Evolutionary conservation across 2,329 filamentous ascomycete species (phyloP).

Genomic region (Ophiostoma populinum): DNA sequence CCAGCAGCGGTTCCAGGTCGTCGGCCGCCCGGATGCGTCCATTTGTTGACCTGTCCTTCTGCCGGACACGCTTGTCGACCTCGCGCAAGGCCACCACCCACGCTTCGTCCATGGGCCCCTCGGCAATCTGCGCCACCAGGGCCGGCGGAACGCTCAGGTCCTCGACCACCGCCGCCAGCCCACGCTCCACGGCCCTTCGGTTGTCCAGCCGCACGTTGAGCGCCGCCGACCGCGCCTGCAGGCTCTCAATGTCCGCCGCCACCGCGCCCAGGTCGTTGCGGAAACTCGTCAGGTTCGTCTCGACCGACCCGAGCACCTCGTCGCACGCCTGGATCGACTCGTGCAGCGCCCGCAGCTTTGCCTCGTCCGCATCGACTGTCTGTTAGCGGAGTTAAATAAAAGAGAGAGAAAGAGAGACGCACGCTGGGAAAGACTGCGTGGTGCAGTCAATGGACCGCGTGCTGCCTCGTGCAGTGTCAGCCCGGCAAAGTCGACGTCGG

Average conservation of each 20-base stretch:
- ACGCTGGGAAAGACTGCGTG: not conserved
- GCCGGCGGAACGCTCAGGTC: conserved; percentile 77
- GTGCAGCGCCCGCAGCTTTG: conserved; percentile 81
- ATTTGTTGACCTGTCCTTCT: conserved; percentile 22
- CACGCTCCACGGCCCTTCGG: conserved; percentile 72
- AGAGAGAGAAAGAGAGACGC: not conserved
- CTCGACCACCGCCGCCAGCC: conserved; percentile 76
- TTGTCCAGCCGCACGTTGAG: conserved; percentile 79
- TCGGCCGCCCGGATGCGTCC: conserved; percentile 69
- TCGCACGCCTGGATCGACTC: conserved; percentile 80
- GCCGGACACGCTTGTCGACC: conserved; percentile 54
- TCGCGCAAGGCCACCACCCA: conserved; percentile 76
- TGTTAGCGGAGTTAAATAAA: not conserved
- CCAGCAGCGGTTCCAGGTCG: conserved; percentile 70
- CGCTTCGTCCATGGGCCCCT: conserved; percentile 74
- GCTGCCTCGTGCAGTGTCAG: conserved; percentile 61
- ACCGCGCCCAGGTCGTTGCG: conserved; percentile 84
- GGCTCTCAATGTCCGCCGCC: conserved; percentile 83
- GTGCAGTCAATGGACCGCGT: not conserved
- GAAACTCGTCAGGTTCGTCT: conserved; percentile 81
- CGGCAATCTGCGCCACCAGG: conserved; percentile 68
- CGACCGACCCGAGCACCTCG: conserved; percentile 81
- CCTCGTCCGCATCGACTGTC: conserved; percentile 59
- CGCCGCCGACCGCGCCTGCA: conserved; percentile 72
- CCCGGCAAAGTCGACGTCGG: conserved; percentile 62